Conservation (phyloP, 2,329 filamentous ascomycete genomes). For the Phaeosphaeriaceae sp. region DNA sequence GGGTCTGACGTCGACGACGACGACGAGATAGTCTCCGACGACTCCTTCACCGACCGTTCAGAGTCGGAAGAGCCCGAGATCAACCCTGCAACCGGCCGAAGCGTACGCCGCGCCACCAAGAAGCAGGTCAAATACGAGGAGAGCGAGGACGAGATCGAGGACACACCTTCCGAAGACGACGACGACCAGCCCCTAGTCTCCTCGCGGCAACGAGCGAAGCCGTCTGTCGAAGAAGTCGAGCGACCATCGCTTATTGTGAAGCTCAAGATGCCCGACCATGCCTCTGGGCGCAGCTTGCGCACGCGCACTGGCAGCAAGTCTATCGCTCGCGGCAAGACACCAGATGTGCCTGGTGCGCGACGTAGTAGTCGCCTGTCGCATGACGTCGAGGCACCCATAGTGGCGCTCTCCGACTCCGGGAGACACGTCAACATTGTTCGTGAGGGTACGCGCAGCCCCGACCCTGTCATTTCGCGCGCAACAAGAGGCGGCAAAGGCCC, state of each 20-base stretch:
- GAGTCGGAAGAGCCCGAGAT: conserved; percentile 58
- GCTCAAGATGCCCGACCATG: conserved; percentile 46
- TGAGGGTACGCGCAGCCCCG: conserved; percentile 59
- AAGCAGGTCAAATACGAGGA: conserved; percentile 65
- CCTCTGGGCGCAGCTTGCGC: conserved; percentile 37
- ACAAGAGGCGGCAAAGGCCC: conserved; percentile 56
- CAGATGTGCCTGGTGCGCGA: conserved; percentile 50
- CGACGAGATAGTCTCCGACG: conserved; percentile 57
- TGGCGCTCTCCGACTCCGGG: conserved; percentile 66
- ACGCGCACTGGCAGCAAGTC: conserved; percentile 51
- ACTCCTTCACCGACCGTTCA: conserved; percentile 49
- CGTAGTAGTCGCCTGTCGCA: conserved; percentile 67
- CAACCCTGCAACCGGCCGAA: conserved; percentile 63
- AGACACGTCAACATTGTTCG: conserved; percentile 63
- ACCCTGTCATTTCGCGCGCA: conserved; percentile 53
- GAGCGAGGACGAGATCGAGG: conserved; percentile 55
- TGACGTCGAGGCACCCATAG: conserved; percentile 62
- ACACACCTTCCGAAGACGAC: conserved; percentile 44
- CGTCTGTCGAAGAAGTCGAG: conserved; percentile 34
- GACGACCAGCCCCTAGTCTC: conserved; percentile 26
- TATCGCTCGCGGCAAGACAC: conserved; percentile 45
- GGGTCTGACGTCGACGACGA: conserved; percentile 52
- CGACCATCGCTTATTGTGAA: conserved; percentile 50
- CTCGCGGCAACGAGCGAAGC: conserved; percentile 30
- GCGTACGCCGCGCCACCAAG: conserved; percentile 63